A percentile compares a stretch with the other conserved stretches of the same genome.
Conservation (phyloP, 257 asterid genomes). For the Echium plantagineum region DNA sequence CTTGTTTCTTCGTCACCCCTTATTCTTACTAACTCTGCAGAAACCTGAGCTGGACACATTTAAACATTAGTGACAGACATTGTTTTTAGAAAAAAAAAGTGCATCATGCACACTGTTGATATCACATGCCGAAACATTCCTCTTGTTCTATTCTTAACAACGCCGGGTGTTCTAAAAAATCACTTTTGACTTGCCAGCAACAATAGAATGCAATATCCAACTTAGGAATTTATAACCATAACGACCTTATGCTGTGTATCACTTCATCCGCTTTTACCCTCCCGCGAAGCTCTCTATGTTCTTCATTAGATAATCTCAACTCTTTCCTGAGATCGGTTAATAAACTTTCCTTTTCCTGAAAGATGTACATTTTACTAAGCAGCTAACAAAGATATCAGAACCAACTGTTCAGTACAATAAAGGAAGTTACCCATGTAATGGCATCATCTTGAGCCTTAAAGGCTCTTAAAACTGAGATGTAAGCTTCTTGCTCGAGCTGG, state of each 20-base stretch:
- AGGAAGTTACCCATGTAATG: slow-evolving; percentile 65
- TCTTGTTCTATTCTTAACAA: neutral
- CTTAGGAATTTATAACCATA: too few species aligned
- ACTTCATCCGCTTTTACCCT: slow-evolving; percentile 68
- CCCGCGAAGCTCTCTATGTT: slow-evolving; percentile 65
- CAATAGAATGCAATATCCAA: neutral
- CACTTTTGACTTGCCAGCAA: neutral
- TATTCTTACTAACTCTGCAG: too few species aligned
- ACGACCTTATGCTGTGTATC: slow-evolving; percentile 63
- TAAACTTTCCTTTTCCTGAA: slow-evolving; percentile 69
- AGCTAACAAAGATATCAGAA: slow-evolving; percentile 23
- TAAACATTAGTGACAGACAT: neutral
- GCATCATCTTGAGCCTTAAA: slow-evolving; percentile 92
- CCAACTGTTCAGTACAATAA: slow-evolving; percentile 7
- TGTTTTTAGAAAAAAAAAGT: too few species aligned
- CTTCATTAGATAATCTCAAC: slow-evolving; percentile 71
- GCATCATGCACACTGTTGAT: neutral
- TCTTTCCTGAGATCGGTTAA: slow-evolving; percentile 73
- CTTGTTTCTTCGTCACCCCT: too few species aligned
- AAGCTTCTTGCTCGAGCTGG: slow-evolving; percentile 93
- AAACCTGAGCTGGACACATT: neutral
- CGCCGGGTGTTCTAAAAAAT: neutral
- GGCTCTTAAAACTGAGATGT: slow-evolving; percentile 68
- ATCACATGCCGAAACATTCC: neutral
- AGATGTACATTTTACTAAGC: slow-evolving; percentile 21